Percentiles rank a stretch among this genome's conserved stretches.
Evolutionary conservation across 345 rosid species (phyloP).

Genomic region (Citrus sp.): DNA sequence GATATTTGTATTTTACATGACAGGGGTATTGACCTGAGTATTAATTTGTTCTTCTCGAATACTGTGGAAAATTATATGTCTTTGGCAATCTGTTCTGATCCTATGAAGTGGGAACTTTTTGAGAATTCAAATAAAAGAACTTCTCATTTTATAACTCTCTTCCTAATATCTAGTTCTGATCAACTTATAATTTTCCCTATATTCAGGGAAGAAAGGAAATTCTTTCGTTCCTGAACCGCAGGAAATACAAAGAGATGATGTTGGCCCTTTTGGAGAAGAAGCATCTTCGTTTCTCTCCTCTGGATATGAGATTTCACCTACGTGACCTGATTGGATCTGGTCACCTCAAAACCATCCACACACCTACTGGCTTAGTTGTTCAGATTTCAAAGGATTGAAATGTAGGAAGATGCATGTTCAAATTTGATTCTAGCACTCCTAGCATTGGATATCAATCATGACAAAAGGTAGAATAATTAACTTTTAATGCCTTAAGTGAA

Average conservation of each 20-base stretch:
- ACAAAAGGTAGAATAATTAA: slow-evolving; percentile 12
- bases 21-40: not conserved
- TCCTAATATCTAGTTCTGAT: not conserved
- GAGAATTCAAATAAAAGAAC: slow-evolving; percentile 3
- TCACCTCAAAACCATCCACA: slow-evolving; percentile 52
- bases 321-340: slow-evolving; percentile 96
- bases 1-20: not conserved
- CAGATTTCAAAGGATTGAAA: slow-evolving; percentile 59
- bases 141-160: not conserved
- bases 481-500: not conserved
- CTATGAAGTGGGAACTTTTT: slow-evolving; percentile 3
- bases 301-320: slow-evolving; percentile 91
- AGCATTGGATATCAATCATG: slow-evolving; percentile 5
- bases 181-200: slow-evolving; percentile 4
- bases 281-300: slow-evolving; percentile 68
- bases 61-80: not conserved
- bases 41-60: not conserved
- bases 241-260: slow-evolving; percentile 90
- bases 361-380: slow-evolving; percentile 61
- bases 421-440: slow-evolving; percentile 5
- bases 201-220: slow-evolving; percentile 93
- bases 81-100: not conserved
- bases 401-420: slow-evolving; percentile 6
- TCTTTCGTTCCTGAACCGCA: slow-evolving; percentile 65
- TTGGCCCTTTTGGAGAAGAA: slow-evolving; percentile 80